Base-by-base conservation (phyloP, 148 eudicot species). In the Rhododendron molle region DNA sequence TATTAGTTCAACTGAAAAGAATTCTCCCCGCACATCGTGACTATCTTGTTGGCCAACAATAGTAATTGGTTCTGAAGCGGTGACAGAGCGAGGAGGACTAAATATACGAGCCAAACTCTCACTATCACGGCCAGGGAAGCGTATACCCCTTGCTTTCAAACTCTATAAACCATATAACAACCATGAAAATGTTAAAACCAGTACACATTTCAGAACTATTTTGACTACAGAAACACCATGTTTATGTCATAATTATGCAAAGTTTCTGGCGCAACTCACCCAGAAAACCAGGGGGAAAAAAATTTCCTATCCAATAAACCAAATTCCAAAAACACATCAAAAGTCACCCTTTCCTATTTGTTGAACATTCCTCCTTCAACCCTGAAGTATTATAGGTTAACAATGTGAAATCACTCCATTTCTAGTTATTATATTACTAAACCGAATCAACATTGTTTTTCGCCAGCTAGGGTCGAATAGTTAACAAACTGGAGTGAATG, bases 71-170 rank as follows among this genome's bases (percentile, higher is more conserved):
- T 95, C 99, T 65, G 92, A 85, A 88, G 92, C 93, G 43, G 92
- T 74, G 26, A 92, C 92, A 34, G 99, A 91, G 83, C 95, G 94
- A 89, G 98, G 98, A 73, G 98, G 98, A 73, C 98, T 95, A 86
- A 95, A 94, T 71, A 95, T 90, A 7, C 98, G 96, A 50, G 91
- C 98, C 88, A 95, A 90, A 84, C 98, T 97, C 90, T 95, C 99
- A 86, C 44, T 40, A 40, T 97, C 98, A 76, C 98, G 98, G 38
- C 98, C 98, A 69, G 99, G 99, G 82, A 97, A 97, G 49, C 98
- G 88, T 84, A 97, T 88, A 34, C 99, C 99, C 90, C 99, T 92
- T 50, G 98, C 93, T 90, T 77, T 93, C 93, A 97, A 90, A 90
- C 99, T 95, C 99, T 97, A 69, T 5, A 26, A 83, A 71, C 81